phyloP scores from a whole-genome alignment of 2,329 filamentous ascomycete species.

The Xylariaceae sp. region DNA sequence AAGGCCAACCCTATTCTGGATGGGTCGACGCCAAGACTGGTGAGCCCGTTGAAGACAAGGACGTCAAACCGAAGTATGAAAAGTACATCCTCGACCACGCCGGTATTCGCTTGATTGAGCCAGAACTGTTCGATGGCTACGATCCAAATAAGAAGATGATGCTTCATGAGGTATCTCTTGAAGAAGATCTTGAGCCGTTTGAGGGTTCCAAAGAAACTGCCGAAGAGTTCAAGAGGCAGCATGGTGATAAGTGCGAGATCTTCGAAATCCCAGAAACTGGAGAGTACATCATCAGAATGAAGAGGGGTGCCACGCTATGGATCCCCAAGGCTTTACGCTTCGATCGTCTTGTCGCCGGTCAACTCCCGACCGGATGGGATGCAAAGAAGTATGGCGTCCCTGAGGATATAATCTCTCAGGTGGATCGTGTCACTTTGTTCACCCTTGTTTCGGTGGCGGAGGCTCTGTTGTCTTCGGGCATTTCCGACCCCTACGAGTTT shows the following conservation, averaged over 20 bases:
- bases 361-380: conserved; percentile 96
- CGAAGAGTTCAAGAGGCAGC: conserved; percentile 94
- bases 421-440: conserved; percentile 93
- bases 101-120: conserved; percentile 95
- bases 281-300: conserved; percentile 90
- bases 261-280: conserved; percentile 93
- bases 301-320: conserved; percentile 90
- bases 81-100: conserved; percentile 94
- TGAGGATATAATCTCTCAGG: conserved; percentile 95
- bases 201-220: conserved; percentile 97
- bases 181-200: conserved; percentile 95
- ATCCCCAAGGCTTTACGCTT: conserved; percentile 97
- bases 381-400: conserved; percentile 94
- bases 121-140: conserved; percentile 93
- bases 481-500: conserved; percentile 98
- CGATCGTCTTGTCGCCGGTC: conserved; percentile 93
- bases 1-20: conserved; percentile 93
- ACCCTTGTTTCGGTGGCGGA: conserved; percentile 93
- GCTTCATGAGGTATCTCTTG: conserved; percentile 93
- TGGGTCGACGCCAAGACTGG: conserved; percentile 95
- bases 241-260: conserved; percentile 95
- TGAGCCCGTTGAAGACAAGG: conserved; percentile 96
- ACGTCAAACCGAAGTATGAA: conserved; percentile 96
- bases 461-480: conserved; percentile 84
- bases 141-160: conserved; percentile 98